Evolutionary conservation across 2,329 filamentous ascomycete genomes (phyloP).

Genomic region (Lachnellula hyalina): DNA sequence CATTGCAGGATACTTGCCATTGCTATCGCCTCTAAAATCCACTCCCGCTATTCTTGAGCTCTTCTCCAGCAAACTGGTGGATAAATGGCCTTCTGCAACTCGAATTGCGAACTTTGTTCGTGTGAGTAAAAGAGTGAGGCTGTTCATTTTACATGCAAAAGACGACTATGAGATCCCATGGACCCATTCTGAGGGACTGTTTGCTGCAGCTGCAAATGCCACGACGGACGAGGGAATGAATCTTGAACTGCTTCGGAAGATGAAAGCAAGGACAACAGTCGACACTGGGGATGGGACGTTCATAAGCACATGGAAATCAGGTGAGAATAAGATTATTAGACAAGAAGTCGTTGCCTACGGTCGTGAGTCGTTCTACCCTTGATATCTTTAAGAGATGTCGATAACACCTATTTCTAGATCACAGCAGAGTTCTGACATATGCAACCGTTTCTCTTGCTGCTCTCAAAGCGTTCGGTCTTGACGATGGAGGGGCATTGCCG

Average conservation of each 20-base stretch:
- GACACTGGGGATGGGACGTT: slow-evolving; percentile 31
- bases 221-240: slow-evolving; percentile 35
- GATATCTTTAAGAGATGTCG: neutral
- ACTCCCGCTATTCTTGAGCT: slow-evolving; percentile 60
- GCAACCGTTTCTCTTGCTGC: slow-evolving; percentile 59
- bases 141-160: slow-evolving; percentile 73
- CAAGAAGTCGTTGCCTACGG: slow-evolving; percentile 31
- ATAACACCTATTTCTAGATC: slow-evolving; percentile 41
- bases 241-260: slow-evolving; percentile 21
- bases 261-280: slow-evolving; percentile 28
- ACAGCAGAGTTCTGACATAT: slow-evolving; percentile 65
- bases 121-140: slow-evolving; percentile 49
- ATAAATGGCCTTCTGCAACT: slow-evolving; percentile 71
- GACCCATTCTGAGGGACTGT: slow-evolving; percentile 60
- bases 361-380: slow-evolving; percentile 20
- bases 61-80: slow-evolving; percentile 61
- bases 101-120: slow-evolving; percentile 56
- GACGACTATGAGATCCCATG: slow-evolving; percentile 82
- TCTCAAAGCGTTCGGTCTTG: slow-evolving; percentile 55
- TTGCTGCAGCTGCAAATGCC: slow-evolving; percentile 52
- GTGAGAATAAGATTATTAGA: slow-evolving; percentile 28
- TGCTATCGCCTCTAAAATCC: slow-evolving; percentile 67
- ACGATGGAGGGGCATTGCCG: slow-evolving; percentile 25
- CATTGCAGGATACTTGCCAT: slow-evolving; percentile 69
- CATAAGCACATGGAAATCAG: slow-evolving; percentile 30